A percentile compares a stretch with the other conserved stretches of the same genome.
Evolutionary conservation across 2,329 filamentous ascomycete genomes (phyloP).

Genomic region (Chrysosporium keratinophilum): DNA sequence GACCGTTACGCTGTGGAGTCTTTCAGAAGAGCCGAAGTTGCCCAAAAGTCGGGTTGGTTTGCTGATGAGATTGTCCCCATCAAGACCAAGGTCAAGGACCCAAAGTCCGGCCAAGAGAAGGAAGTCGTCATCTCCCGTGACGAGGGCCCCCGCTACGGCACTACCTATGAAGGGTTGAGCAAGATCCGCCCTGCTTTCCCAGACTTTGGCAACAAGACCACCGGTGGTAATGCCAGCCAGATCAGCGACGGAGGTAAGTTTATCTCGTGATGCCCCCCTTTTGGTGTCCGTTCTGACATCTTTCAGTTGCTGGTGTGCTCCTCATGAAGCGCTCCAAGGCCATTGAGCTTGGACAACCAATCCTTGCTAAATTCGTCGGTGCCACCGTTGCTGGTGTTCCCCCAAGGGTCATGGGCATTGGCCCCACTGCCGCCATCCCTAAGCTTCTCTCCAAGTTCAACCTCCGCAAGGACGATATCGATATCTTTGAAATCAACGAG

Average conservation of each 20-base stretch:
- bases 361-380: slow-evolving; percentile 78
- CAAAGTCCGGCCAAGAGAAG: slow-evolving; percentile 67
- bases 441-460: slow-evolving; percentile 78
- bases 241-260: slow-evolving; percentile 77
- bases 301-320: slow-evolving; percentile 41
- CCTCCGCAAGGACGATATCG: slow-evolving; percentile 68
- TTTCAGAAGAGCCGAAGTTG: slow-evolving; percentile 74
- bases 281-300: background rate
- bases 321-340: slow-evolving; percentile 89
- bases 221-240: slow-evolving; percentile 88
- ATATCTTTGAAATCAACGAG: slow-evolving; percentile 92
- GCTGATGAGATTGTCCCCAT: slow-evolving; percentile 93
- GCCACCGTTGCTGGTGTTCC: slow-evolving; percentile 83
- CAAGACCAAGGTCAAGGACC: slow-evolving; percentile 67
- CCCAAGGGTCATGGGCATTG: slow-evolving; percentile 92
- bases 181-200: slow-evolving; percentile 90
- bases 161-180: slow-evolving; percentile 66
- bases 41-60: slow-evolving; percentile 84
- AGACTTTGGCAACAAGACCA: slow-evolving; percentile 74
- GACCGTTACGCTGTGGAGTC: slow-evolving; percentile 80
- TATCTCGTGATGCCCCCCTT: background rate
- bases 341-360: slow-evolving; percentile 72
- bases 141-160: slow-evolving; percentile 83
- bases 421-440: slow-evolving; percentile 49
- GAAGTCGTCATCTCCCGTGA: slow-evolving; percentile 72